These are phyloP conservation scores for Punctularia strigosozonata DNA, from an alignment of 768 basidiomycete genomes.

Conservation along the genomic window DNA sequence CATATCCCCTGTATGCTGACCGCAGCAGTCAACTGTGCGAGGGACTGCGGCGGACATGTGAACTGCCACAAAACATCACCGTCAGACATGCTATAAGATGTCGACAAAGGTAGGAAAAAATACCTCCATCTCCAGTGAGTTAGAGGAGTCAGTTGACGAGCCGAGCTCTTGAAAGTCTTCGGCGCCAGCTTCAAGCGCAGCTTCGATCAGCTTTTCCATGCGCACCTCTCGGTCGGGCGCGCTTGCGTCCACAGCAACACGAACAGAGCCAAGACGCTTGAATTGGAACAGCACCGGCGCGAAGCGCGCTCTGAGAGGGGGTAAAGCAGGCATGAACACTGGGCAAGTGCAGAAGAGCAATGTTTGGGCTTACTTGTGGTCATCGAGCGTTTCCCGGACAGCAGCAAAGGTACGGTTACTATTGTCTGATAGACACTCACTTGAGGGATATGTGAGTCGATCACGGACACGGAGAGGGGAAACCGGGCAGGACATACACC, in stretches of 20 bases:
- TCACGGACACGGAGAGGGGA: no score
- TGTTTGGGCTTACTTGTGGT: slow-evolving; percentile 28
- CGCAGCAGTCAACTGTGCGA: slow-evolving; percentile 26
- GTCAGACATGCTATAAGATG: neutral
- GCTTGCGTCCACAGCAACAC: slow-evolving; percentile 25
- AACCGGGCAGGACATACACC: slow-evolving; percentile 48
- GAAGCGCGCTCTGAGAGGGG: slow-evolving; percentile 37
- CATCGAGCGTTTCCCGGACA: slow-evolving; percentile 38
- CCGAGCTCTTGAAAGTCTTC: slow-evolving; percentile 34
- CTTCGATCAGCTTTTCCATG: slow-evolving; percentile 26
- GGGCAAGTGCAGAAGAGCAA: neutral
- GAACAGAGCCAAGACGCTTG: slow-evolving; percentile 39
- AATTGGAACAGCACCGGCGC: slow-evolving; percentile 61
- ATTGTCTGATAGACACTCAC: slow-evolving; percentile 56
- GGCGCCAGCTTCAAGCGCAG: slow-evolving; percentile 26
- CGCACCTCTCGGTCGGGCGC: slow-evolving; percentile 17
- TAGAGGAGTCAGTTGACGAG: slow-evolving; percentile 20
- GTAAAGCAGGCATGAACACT: neutral
- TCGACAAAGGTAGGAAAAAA: neutral
- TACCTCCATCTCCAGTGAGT: slow-evolving; percentile 24
- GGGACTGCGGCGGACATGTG: slow-evolving; percentile 28
- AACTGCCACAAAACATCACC: slow-evolving; percentile 23
- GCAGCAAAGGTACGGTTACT: slow-evolving; percentile 47
- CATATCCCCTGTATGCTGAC: slow-evolving; percentile 18
- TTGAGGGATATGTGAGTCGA: slow-evolving; percentile 10